Evolutionary conservation across 2,329 filamentous ascomycete species (phyloP).

Genomic region (Colletotrichum gloeosporioides): DNA sequence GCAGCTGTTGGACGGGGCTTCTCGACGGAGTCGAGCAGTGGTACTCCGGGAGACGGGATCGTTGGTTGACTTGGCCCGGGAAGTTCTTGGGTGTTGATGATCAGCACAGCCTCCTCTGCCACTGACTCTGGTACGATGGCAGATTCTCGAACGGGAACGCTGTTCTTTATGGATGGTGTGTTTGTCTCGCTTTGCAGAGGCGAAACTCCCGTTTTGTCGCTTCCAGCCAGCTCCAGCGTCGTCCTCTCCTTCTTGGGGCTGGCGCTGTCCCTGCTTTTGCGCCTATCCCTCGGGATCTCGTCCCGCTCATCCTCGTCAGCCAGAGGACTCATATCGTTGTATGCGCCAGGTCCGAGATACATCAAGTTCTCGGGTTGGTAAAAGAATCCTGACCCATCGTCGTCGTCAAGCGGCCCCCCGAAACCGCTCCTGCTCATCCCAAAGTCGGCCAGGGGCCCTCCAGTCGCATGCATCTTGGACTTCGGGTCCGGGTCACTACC

Average conservation of each 20-base stretch:
- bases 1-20: conserved; percentile 34
- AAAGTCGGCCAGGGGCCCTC: conserved; percentile 24
- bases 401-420: conserved; percentile 29
- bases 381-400: conserved; percentile 41
- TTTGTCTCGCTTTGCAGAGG: conserved; percentile 28
- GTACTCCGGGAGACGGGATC: conserved; percentile 21
- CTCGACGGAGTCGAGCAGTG: conserved; percentile 39
- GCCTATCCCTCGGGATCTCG: neutral
- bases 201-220: conserved; percentile 24
- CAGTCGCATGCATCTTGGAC: conserved; percentile 23
- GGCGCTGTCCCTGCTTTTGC: neutral
- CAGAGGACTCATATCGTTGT: conserved; percentile 50
- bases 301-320: conserved; percentile 42
- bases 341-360: conserved; percentile 53
- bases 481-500: conserved; percentile 3
- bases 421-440: conserved; percentile 21
- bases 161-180: conserved; percentile 27
- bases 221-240: neutral
- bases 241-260: neutral
- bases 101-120: neutral
- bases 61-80: neutral
- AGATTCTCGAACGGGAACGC: conserved; percentile 23
- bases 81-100: neutral
- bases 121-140: neutral
- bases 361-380: conserved; percentile 60